Conservation (phyloP, 2,329 filamentous ascomycete species). For the Sarocladium oryzae region DNA sequence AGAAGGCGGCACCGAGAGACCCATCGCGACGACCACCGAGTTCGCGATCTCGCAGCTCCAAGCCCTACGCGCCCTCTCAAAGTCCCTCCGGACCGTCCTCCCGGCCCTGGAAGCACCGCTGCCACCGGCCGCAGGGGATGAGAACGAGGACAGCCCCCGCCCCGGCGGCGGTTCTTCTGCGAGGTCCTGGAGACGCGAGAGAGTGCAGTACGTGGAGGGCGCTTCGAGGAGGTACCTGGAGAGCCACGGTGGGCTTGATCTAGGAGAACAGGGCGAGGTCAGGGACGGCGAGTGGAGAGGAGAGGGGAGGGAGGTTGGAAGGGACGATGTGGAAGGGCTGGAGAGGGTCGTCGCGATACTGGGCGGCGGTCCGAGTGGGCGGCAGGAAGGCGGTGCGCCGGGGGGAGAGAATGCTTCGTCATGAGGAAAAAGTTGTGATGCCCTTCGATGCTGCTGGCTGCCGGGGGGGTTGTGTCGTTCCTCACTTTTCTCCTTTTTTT, state of each 20-base stretch:
- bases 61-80: conserved; percentile 61
- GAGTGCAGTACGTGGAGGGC: conserved; percentile 76
- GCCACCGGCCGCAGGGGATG: conserved; percentile 17
- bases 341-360: conserved; percentile 45
- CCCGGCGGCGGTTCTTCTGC: conserved; percentile 21
- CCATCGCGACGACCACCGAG: conserved; percentile 63
- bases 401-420: conserved; percentile 3
- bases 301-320: conserved; percentile 40
- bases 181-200: conserved; percentile 59
- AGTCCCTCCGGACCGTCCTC: conserved; percentile 55
- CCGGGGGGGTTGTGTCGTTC: not conserved
- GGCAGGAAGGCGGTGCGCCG: not conserved
- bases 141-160: conserved; percentile 21
- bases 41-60: conserved; percentile 83
- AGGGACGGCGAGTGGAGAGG: conserved; percentile 60
- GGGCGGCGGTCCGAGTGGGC: conserved; percentile 16
- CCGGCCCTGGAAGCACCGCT: conserved; percentile 45
- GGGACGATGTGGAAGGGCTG: conserved; percentile 50
- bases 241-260: conserved; percentile 57
- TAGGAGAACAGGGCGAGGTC: conserved; percentile 54
- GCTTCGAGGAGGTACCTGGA: conserved; percentile 74
- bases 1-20: conserved; percentile 43
- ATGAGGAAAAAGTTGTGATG: no score
- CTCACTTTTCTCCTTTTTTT: not conserved
- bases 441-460: no score